Conservation (phyloP, 257 asterid species). For the Petrea volubilis region DNA sequence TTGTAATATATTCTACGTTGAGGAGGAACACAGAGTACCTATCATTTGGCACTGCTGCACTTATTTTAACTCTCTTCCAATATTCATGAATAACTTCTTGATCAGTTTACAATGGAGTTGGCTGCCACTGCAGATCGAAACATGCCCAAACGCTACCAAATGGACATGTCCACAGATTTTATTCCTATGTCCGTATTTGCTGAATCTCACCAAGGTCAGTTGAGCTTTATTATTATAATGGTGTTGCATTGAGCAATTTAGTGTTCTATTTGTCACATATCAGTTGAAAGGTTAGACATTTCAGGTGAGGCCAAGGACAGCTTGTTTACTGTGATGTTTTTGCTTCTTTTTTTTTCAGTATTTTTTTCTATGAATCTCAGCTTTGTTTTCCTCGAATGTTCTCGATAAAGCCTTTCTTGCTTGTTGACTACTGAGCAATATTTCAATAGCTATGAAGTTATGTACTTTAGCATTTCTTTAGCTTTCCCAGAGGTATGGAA, state of each 20-base stretch:
- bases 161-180: conserved; percentile 92
- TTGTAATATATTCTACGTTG: conserved; percentile 27
- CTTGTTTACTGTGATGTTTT: background rate
- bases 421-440: background rate
- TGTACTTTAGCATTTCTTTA: background rate
- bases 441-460: background rate
- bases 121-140: conserved; percentile 55
- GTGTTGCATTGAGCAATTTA: background rate
- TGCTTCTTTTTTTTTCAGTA: background rate
- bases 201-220: conserved; percentile 78
- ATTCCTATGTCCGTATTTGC: conserved; percentile 82
- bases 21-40: conserved; percentile 14
- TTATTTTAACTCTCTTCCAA: conserved; percentile 21
- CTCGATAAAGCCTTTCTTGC: background rate
- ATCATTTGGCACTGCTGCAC: conserved; percentile 6
- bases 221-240: background rate
- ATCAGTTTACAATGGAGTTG: conserved; percentile 89
- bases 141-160: conserved; percentile 61
- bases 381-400: background rate
- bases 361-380: background rate
- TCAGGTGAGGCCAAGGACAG: conserved; percentile 15
- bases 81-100: conserved; percentile 25
- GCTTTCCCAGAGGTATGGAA: background rate
- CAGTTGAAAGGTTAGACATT: conserved; percentile 9
- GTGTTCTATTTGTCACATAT: background rate